Evolutionary conservation across 257 asterid species (phyloP), one percentile per base, ranked within the genome.

Genomic region (Gentiana macrophylla): DNA sequence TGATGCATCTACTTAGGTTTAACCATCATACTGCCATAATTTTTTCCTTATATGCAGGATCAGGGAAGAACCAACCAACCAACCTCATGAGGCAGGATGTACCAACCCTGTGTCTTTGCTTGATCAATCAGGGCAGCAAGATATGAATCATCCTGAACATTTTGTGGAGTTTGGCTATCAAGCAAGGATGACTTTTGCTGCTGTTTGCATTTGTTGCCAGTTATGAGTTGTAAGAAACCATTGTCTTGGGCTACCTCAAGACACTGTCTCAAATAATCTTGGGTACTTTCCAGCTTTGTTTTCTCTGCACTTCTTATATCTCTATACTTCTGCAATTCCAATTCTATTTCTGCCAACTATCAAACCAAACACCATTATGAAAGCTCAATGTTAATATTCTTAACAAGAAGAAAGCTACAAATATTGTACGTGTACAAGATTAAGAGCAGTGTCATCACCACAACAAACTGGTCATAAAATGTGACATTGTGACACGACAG

Each of bases 181-280:
- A 12, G 65, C 5, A 1, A 72, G 36, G 6, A 65, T 24, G 1
- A 3, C 59, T 53, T 52, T 13, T 57, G 62, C 7, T 63, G 45
- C 1, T 33, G 38, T 10, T 55, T 57, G 9, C 50, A 50, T 58
- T 61, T 61, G 67, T 56, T 67, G 64, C 57, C 65, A 54, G 67
- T 62, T 53, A 87, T 74, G 52, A 78, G 74, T 54, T 80, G 85
- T 50, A 84, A 72, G 76, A 87, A 82, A 34, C 85, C 92, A 61
- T 82, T 67, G 37, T 77, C 92, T 71, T 82, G 94, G 37, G 96
- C 92, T 24, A 76, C 75, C 67, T 84, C 85, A 44, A 82, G 74
- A 51, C 77, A 75, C 12, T 71, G 57, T 36, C 57, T 71, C 32
- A 75, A 46, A 24, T 67, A 75, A 35, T 46, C 63, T 76, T 78